Base-by-base conservation (phyloP, 2,329 filamentous ascomycete genomes). In the Colletotrichum limetticola region DNA sequence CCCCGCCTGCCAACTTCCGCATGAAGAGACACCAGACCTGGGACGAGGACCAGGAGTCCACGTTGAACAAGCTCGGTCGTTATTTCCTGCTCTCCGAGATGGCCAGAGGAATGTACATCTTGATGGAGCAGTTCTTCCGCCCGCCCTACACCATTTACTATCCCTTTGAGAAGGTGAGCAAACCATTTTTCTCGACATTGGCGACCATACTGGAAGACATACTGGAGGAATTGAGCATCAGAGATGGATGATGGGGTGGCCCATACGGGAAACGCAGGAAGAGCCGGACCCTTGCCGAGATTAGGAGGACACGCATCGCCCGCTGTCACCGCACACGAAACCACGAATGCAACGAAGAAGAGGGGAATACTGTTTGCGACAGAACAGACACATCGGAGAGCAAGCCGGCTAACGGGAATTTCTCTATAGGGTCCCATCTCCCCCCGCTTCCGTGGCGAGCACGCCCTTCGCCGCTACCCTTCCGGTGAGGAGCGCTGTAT, bases 71-170 rank as follows among this genome's bases (percentile, higher is more conserved):
- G 83, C 89, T 95, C 75, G 95, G 94, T 78, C 97, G 95, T 83
- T 98, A 95, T 88, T 99, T 99, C 86, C 90, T 99, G 82, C 87
- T 98, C 88, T 92, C 94, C 66, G 97, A 99, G 89, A 97, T 98
- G 93, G 90, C 94, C 83, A 92, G 97, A 81, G 97, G 97, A 84
- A 98, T 99, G 97, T 99, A 98, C 82, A 92, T 99, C 77, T 91
- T 97, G 84, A 83, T 99, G 82, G 97, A 99, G 90, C 96, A 99
- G 88, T 99, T 93, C 90, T 98, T 99, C 89, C 90, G 97, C 84
- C 95, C 96, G 86, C 95, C 97, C 94, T 98, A 90, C 89, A 99
- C 97, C 63, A 99, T 99, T 81, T 98, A 91, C 88, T 99, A 99
- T 82, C 97, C 97, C 56, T 99, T 98, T 85, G 97, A 99, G 84